phyloP scores from a whole-genome alignment of 768 basidiomycete species.

The Lactifluus hygrophoroides region DNA sequence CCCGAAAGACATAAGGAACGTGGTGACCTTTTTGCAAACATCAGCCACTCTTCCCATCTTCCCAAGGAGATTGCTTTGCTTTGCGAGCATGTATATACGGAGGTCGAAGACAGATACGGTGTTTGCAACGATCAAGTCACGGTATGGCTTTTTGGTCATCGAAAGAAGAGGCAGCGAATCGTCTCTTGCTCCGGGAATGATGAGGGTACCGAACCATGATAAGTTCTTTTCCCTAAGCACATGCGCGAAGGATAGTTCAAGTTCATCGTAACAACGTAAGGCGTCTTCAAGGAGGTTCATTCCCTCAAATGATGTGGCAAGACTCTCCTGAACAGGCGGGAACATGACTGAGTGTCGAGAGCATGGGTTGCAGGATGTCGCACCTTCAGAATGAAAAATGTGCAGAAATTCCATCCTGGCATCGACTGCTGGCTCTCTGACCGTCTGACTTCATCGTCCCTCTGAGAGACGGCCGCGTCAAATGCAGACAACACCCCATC shows the following conservation, averaged over 20 bases:
- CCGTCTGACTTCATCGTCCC: conserved; percentile 86
- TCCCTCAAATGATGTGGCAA: conserved; percentile 87
- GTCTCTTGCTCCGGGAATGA: conserved; percentile 59
- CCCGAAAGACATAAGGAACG: conserved; percentile 73
- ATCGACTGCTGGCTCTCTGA: conserved; percentile 85
- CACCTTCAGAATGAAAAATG: conserved; percentile 93
- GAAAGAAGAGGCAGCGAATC: conserved; percentile 80
- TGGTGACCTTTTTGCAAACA: conserved; percentile 57
- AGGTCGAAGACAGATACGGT: conserved; percentile 92
- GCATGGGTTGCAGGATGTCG: conserved; percentile 14
- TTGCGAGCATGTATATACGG: conserved; percentile 79
- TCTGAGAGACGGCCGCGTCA: conserved; percentile 62
- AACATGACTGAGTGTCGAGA: background rate
- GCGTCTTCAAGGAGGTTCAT: conserved; percentile 89
- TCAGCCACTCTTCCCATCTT: conserved; percentile 61
- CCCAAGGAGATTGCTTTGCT: conserved; percentile 73
- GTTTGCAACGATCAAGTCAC: conserved; percentile 83
- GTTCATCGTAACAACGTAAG: conserved; percentile 79
- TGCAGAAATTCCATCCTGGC: conserved; percentile 99
- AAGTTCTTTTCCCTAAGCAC: conserved; percentile 71
- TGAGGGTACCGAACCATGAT: conserved; percentile 87
- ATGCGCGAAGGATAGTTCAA: conserved; percentile 76
- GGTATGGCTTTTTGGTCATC: conserved; percentile 71
- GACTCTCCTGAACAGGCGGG: conserved; percentile 62
- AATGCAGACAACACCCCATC: conserved; percentile 83